Percentiles rank a stretch among this genome's conserved stretches.
Conservation (phyloP, 345 rosid genomes). For the Pseudoturritis turrita region DNA sequence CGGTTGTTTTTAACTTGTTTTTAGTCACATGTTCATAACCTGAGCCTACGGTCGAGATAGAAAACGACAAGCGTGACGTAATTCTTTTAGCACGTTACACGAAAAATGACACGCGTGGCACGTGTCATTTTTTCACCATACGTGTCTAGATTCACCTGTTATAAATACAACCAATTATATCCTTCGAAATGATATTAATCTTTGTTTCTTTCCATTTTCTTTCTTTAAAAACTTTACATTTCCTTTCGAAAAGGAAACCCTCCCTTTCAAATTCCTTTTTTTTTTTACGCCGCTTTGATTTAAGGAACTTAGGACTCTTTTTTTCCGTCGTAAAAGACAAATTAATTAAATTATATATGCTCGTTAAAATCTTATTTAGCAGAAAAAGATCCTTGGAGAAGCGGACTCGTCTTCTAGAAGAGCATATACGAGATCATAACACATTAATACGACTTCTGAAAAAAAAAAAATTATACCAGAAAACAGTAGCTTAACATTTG, state of each 20-base stretch:
- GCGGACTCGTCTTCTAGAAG: neutral
- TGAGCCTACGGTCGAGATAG: neutral
- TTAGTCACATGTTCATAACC: neutral
- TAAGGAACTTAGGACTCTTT: too few species aligned
- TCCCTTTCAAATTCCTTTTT: neutral
- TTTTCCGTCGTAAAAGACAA: neutral
- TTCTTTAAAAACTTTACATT: neutral
- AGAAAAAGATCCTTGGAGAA: too few species aligned
- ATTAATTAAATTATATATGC: neutral
- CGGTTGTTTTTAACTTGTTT: too few species aligned
- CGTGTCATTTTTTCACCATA: neutral
- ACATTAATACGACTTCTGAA: neutral
- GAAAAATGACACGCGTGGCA: neutral
- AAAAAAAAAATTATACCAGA: neutral
- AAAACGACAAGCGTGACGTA: neutral
- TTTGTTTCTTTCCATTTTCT: neutral
- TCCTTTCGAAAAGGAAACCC: neutral
- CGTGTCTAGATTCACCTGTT: slow-evolving; percentile 11
- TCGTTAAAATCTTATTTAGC: too few species aligned
- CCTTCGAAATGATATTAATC: neutral
- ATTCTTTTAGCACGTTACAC: neutral
- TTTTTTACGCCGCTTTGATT: neutral
- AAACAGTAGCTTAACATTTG: too few species aligned
- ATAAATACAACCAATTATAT: neutral
- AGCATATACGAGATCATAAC: neutral